Conservation (phyloP, 176 grass and related monocot genomes). For the Ampelocalamus luodianensis region DNA sequence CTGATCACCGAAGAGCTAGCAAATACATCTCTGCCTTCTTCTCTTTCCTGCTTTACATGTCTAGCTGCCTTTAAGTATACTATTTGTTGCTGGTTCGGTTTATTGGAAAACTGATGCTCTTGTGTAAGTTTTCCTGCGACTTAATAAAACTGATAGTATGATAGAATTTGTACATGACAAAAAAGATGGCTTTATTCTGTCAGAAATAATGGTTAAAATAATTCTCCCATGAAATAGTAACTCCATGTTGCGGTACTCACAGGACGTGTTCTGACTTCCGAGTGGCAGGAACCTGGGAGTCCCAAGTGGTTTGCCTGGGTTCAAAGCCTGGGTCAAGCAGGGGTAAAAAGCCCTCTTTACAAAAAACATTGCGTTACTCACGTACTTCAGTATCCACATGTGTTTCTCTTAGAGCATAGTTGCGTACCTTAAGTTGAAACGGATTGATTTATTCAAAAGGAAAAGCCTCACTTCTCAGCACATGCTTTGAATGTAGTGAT, state of each 20-base stretch:
- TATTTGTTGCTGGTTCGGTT: background rate
- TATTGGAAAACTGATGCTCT: background rate
- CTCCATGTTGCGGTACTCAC: background rate
- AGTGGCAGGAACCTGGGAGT: background rate
- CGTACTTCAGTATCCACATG: background rate
- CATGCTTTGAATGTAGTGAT: background rate
- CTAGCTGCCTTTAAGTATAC: background rate
- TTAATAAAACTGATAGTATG: background rate
- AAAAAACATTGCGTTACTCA: background rate
- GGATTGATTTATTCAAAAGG: background rate
- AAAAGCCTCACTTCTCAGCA: background rate
- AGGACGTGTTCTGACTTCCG: background rate
- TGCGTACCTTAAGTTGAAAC: background rate
- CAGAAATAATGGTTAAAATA: conserved; percentile 3
- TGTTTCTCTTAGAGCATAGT: conserved; percentile 9
- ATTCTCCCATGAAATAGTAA: background rate
- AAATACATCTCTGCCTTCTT: background rate
- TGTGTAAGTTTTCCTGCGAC: background rate
- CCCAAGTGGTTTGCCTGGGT: background rate
- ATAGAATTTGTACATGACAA: background rate
- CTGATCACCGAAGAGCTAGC: background rate
- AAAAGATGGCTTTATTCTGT: background rate
- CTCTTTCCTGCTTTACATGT: background rate
- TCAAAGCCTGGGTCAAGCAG: background rate
- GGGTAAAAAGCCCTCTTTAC: background rate